Evolutionary conservation across 768 basidiomycete genomes (phyloP), one percentile per base, ranked within the genome.

Genomic region (Lanmaoa pseudosensibilis): DNA sequence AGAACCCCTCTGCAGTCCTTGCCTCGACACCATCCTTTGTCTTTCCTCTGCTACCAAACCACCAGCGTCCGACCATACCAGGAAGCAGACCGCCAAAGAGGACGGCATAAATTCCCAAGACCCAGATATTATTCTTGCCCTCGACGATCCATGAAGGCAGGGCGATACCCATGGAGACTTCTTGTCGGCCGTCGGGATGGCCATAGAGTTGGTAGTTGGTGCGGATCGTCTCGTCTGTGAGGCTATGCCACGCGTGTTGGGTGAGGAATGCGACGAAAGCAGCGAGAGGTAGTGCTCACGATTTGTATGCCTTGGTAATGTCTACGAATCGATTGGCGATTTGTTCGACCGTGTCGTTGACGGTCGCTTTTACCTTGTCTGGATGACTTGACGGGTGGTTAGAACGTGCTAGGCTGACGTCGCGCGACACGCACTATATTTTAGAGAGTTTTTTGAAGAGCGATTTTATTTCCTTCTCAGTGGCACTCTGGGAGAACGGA

Each of bases 301-400:
- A 76, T 78, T 99, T 99, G 77, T 99, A 99, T 4, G 97, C 97
- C 71, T 98, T 99, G 9, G 97, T 98, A 38, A 99, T 78, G 21
- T 92, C 83, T 21, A 98, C 92, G 71, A 97, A 99, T 56, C 84
- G 84, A 51, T 86, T 80, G 62, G 90, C 90, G 33, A 93, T 94
- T 7, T 84, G 82, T 68, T 98, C 96, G 38, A 87, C 78, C 0
- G 95, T 98, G 62, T 93, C 78, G 67, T 97, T 94, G 3, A 78
- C 83, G 0, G 85, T 81, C 11, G 90, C 82, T 67, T 85, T 88
- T 58, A 95, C 92, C 77, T 98, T 98, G 79, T 99, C 97, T 0
- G 97, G 97, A 70, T 98, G 97, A 72, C 95, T 98, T 46, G 40
- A 46, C 27, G 0, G 34, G 21, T 0, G 7, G 46, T 69, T 48